A percentile compares a stretch with the other conserved stretches of the same genome.
These are phyloP conservation scores for Dysphania ambrosioides DNA, from an alignment of 148 eudicot species.

Conservation along the genomic window DNA sequence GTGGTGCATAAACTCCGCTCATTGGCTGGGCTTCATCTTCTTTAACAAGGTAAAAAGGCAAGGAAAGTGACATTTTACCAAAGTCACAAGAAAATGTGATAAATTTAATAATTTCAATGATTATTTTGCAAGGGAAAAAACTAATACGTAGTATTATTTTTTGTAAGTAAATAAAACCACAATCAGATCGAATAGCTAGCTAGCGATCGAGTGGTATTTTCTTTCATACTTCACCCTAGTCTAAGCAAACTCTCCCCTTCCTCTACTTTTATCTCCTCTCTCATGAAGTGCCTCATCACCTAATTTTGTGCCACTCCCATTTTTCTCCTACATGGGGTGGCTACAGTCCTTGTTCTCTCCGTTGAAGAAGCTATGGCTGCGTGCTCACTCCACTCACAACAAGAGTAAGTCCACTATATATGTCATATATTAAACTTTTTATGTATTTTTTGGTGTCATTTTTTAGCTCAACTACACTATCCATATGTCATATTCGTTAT, in stretches of 20 bases:
- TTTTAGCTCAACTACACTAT: no score
- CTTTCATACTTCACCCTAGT: conserved; percentile 54
- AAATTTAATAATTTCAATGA: conserved; percentile 12
- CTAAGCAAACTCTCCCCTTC: conserved; percentile 54
- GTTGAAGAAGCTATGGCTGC: conserved; percentile 75
- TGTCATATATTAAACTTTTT: background rate
- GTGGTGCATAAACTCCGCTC: conserved; percentile 26
- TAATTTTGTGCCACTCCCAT: conserved; percentile 42
- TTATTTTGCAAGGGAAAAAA: conserved; percentile 45
- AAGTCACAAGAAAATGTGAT: conserved; percentile 33
- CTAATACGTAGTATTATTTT: background rate
- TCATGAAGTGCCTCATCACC: conserved; percentile 16
- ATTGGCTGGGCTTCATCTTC: conserved; percentile 51
- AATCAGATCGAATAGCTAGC: no score
- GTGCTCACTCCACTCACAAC: conserved; percentile 55
- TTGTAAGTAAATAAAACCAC: background rate
- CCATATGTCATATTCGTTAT: no score
- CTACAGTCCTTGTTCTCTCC: conserved; percentile 88
- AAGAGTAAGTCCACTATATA: conserved; percentile 45
- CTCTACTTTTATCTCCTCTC: background rate
- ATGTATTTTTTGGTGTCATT: no score
- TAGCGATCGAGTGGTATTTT: no score
- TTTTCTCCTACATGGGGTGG: conserved; percentile 76
- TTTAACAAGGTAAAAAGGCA: conserved; percentile 45
- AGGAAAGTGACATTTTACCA: conserved; percentile 55